Base-by-base conservation (phyloP, 2,329 filamentous ascomycete species). In the Fusarium heterosporum region DNA sequence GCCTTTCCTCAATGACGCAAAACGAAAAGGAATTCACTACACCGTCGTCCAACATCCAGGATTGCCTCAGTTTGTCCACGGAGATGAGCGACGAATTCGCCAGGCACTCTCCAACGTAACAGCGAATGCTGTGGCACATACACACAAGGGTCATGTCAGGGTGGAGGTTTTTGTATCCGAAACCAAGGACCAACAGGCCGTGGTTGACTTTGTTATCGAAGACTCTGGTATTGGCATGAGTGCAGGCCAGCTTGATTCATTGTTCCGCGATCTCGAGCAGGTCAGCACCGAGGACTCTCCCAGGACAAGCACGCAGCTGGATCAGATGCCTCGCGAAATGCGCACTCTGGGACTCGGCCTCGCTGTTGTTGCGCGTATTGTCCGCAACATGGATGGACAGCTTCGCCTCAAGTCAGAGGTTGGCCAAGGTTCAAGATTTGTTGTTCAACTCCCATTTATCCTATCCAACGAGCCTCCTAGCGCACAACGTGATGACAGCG, bases 311-410 rank as follows among this genome's bases (percentile, higher is more conserved):
- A 52, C 32, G 0, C 70, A 74, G 45, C n/a, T 77, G 39, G 57
- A 74, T 17, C 73, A 76, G 4, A 73, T 77, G 51, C 55, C 75
- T 14, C 64, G 61, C 39, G 68, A 80, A 19, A 63, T 75, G 17
- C 78, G 80, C 47, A 89, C 88, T 0, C 78, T 97, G 2, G 94
- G 94, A 0, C 84, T 97, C 11, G 94, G 93, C 0, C 83, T 97
- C n/a, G 93, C 93, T 1, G 84, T 96, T 13, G 93, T 97, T n/a
- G 91, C 92, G 16, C 87, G 93, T 36, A 92, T 93, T 34, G 84
- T 97, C 30, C 87, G 89, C n/a, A 97, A 93, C 73, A 96, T 97
- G 92, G 90, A 95, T 59, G 94, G 93, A 0, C 93, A 97, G 72
- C 78, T 97, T 29, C 88, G 93, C 3, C 80, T 97, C 2, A 95